Base-by-base conservation (phyloP, 2,329 filamentous ascomycete genomes). In the Penicillium paneum region DNA sequence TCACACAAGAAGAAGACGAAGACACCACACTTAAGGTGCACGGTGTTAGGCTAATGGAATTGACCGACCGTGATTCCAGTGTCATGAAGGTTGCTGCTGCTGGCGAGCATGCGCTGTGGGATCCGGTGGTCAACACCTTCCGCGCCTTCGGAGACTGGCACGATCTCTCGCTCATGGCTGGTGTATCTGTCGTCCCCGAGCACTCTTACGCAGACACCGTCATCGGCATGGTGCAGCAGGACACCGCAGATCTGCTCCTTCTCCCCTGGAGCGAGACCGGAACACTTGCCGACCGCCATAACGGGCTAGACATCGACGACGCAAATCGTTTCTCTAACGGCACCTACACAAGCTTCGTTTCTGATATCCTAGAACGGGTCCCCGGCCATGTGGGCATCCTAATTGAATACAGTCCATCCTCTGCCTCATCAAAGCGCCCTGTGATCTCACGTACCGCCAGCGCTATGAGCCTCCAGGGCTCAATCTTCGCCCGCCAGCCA, bases 61-160 rank as follows among this genome's bases (percentile, higher is more conserved):
- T 97, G 12, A 95, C 90, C 0, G 92, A 97, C 64, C 91, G 93
- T 81, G 89, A 90, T 39, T 97, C 93, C 0, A 92, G 91, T 17
- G 93, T 97, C 64, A 97, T 97, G 93, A 88, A 90, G 64, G 90
- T 96, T 11, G 87, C 91, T 0, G 91, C 95, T 67, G 81, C 87
- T 3, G 88, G 91, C 36, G 90, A 94, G 45, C 83, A 85, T 57
- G 83, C 83, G 26, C 79, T 82, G 7, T 81, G 83, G 64, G 93
- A 97, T 65, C 91, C 93, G 0, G 87, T 97, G 4, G 85, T 97
- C 51, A 96, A 96, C 68, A 89, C 90, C 0, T 97, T 97, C 80
- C 85, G 89, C 44, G 90, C 91, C 0, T 92, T 97, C 63, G 91
- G 90, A 1, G 88, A 89, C 59, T 83, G 96, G 38, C 86, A 94